Conservation (phyloP, 495 filamentous ascomycete species). For the Neurospora discreta region DNA sequence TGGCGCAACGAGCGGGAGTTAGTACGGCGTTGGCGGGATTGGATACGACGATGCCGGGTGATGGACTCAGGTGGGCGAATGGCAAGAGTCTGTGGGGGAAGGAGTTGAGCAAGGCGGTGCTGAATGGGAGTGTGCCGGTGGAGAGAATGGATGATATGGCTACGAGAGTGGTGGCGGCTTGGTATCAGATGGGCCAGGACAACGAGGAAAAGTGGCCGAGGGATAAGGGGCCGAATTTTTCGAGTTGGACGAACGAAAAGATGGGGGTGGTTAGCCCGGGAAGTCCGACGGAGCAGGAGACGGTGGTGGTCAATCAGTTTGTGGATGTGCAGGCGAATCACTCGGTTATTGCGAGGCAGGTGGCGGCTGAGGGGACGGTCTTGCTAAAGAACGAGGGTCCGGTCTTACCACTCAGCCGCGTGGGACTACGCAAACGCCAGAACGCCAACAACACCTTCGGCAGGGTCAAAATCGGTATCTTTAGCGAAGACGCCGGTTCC, state of each 20-base stretch:
- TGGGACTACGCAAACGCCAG: slow-evolving; percentile 7
- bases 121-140: slow-evolving; percentile 77
- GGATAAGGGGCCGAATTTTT: slow-evolving; percentile 71
- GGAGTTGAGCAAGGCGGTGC: slow-evolving; percentile 60
- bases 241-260: slow-evolving; percentile 70
- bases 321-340: slow-evolving; percentile 66
- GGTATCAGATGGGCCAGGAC: slow-evolving; percentile 87
- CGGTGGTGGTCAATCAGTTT: slow-evolving; percentile 64
- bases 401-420: slow-evolving; percentile 50
- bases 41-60: slow-evolving; percentile 94
- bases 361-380: slow-evolving; percentile 78
- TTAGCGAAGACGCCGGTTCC: slow-evolving; percentile 75
- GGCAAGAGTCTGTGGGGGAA: slow-evolving; percentile 74
- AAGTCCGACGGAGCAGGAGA: slow-evolving; percentile 39
- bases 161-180: slow-evolving; percentile 78
- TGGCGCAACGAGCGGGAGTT: slow-evolving; percentile 77
- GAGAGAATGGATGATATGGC: slow-evolving; percentile 89
- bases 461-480: slow-evolving; percentile 58
- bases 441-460: background rate
- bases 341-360: slow-evolving; percentile 51
- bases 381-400: slow-evolving; percentile 68
- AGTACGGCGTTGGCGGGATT: slow-evolving; percentile 70
- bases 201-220: slow-evolving; percentile 51
- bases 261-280: slow-evolving; percentile 55
- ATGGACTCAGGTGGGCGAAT: slow-evolving; percentile 66